Percentiles rank a stretch among this genome's conserved stretches.
These are phyloP conservation scores for Sclerotinia borealis DNA, from an alignment of 2,329 filamentous ascomycete species.

Conservation along the genomic window DNA sequence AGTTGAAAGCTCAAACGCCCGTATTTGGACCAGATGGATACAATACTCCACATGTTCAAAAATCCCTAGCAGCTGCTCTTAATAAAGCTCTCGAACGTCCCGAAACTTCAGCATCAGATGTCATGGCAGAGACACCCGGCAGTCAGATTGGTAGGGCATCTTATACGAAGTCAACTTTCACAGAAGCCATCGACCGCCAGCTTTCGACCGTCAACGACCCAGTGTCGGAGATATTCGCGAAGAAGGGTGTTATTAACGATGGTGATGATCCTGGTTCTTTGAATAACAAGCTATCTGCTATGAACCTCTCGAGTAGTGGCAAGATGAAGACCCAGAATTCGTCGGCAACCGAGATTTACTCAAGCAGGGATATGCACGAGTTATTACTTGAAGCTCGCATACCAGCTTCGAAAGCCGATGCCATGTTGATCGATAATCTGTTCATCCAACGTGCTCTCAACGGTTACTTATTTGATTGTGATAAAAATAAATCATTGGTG, in stretches of 20 bases:
- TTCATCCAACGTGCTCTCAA: conserved; percentile 56
- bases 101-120: conserved; percentile 16
- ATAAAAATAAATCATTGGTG: conserved; percentile 60
- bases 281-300: conserved; percentile 14
- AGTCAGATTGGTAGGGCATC: conserved; percentile 1
- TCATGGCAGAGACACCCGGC: neutral
- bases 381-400: conserved; percentile 38
- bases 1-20: conserved; percentile 47
- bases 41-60: conserved; percentile 26
- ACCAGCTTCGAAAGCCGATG: conserved; percentile 15
- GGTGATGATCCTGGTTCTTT: conserved; percentile 2
- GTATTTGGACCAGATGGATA: conserved; percentile 52
- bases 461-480: conserved; percentile 58
- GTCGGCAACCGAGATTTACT: conserved; percentile 25
- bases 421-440: conserved; percentile 39
- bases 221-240: neutral
- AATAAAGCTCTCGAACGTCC: conserved; percentile 18
- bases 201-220: neutral
- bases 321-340: neutral
- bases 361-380: conserved; percentile 54
- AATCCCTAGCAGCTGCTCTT: conserved; percentile 28
- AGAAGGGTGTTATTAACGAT: neutral
- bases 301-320: conserved; percentile 10
- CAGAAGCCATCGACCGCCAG: conserved; percentile 7
- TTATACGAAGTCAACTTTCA: conserved; percentile 8